Conservation (phyloP, 1,284 basidiomycete species). For the Baeospora myosura region DNA sequence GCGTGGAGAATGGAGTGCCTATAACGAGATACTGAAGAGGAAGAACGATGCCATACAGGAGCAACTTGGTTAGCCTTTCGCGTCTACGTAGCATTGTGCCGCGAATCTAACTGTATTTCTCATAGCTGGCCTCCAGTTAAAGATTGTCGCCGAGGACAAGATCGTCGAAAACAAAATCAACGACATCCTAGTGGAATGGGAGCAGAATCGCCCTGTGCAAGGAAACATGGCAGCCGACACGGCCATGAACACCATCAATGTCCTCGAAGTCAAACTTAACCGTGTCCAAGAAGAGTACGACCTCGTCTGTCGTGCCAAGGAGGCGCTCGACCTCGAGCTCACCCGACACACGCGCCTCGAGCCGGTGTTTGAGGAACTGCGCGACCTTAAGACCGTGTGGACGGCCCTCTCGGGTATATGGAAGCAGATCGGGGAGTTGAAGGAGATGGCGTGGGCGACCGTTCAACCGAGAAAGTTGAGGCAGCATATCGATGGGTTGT, state of each 20-base stretch:
- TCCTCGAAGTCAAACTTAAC: slow-evolving; percentile 86
- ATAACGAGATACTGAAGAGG: slow-evolving; percentile 94
- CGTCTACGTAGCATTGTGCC: background rate
- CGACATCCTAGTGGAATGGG: slow-evolving; percentile 90
- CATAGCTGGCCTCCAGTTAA: slow-evolving; percentile 88
- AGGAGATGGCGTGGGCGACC: slow-evolving; percentile 87
- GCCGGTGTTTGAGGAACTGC: slow-evolving; percentile 90
- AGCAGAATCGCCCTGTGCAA: slow-evolving; percentile 91
- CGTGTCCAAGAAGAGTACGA: slow-evolving; percentile 91
- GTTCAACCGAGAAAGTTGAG: slow-evolving; percentile 93
- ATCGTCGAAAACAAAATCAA: slow-evolving; percentile 92
- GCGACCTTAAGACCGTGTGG: slow-evolving; percentile 97
- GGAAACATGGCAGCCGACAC: slow-evolving; percentile 92
- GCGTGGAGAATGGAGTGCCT: slow-evolving; percentile 95
- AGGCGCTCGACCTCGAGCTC: slow-evolving; percentile 91
- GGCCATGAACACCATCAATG: slow-evolving; percentile 91
- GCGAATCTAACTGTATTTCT: slow-evolving; percentile 4
- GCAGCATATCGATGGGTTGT: slow-evolving; percentile 84
- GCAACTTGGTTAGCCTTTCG: slow-evolving; percentile 65
- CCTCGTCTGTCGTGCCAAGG: slow-evolving; percentile 91
- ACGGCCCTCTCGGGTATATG: slow-evolving; percentile 96
- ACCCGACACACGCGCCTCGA: slow-evolving; percentile 86
- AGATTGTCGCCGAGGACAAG: slow-evolving; percentile 99
- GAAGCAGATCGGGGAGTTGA: slow-evolving; percentile 86
- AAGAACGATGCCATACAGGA: slow-evolving; percentile 99